Evolutionary conservation across 495 filamentous ascomycete genomes (phyloP).

Genomic region (Cudoniella acicularis): DNA sequence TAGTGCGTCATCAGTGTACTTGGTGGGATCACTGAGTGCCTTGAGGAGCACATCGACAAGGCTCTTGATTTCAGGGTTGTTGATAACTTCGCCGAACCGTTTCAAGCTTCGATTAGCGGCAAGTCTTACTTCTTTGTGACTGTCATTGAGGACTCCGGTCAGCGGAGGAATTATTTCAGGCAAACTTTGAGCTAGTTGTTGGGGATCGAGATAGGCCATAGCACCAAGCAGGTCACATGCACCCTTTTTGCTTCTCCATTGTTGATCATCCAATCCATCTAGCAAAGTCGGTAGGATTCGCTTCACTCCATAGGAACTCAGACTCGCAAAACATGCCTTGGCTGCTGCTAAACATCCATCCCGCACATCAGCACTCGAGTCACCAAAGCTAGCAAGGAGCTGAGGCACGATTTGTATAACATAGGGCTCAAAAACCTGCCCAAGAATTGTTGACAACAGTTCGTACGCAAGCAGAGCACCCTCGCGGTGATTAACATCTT

Average conservation of each 20-base stretch:
- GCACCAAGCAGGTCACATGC: slow-evolving; percentile 94
- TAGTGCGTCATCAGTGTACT: slow-evolving; percentile 92
- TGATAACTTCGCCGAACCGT: slow-evolving; percentile 97
- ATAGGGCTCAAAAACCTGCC: slow-evolving; percentile 89
- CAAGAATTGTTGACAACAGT: slow-evolving; percentile 79
- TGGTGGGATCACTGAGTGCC: slow-evolving; percentile 94
- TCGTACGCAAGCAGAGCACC: slow-evolving; percentile 89
- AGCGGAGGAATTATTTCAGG: slow-evolving; percentile 96
- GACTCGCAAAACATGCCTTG: slow-evolving; percentile 86
- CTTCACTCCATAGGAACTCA: slow-evolving; percentile 96
- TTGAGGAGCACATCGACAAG: slow-evolving; percentile 89
- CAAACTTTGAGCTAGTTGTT: slow-evolving; percentile 86
- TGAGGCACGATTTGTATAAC: slow-evolving; percentile 94
- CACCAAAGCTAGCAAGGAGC: slow-evolving; percentile 83
- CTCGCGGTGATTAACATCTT: slow-evolving; percentile 81
- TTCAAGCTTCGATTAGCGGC: slow-evolving; percentile 94
- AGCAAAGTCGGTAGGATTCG: slow-evolving; percentile 87
- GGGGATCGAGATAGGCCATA: slow-evolving; percentile 96
- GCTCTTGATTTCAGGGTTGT: slow-evolving; percentile 91
- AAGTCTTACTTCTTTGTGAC: slow-evolving; percentile 89
- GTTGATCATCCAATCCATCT: slow-evolving; percentile 87
- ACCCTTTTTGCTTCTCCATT: slow-evolving; percentile 98
- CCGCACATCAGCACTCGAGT: slow-evolving; percentile 80
- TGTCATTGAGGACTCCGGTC: slow-evolving; percentile 91
- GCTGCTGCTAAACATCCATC: slow-evolving; percentile 89